Conservation (phyloP, 2,329 filamentous ascomycete species). For the Trichoderma atroviride region DNA sequence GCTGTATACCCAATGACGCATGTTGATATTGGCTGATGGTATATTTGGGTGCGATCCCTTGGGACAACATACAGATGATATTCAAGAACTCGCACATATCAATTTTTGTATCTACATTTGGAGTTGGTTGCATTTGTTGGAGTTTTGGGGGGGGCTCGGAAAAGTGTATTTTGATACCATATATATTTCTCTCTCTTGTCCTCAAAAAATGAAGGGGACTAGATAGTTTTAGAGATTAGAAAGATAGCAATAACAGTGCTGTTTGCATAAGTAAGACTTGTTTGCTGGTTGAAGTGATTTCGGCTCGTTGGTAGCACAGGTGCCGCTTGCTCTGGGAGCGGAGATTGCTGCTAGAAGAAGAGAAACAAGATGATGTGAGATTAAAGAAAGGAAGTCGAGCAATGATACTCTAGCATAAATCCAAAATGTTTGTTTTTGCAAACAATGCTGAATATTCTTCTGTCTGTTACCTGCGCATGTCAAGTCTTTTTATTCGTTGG, state of each 20-base stretch:
- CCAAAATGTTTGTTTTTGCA: neutral
- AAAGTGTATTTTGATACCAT: constrained; percentile 29
- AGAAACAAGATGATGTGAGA: neutral
- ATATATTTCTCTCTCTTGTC: constrained; percentile 26
- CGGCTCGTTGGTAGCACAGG: neutral
- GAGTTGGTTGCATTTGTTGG: constrained; percentile 11
- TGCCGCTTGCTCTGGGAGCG: neutral
- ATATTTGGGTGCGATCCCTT: neutral
- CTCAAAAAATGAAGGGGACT: constrained; percentile 29
- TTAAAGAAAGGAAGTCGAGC: neutral
- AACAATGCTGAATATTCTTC: neutral
- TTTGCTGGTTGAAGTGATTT: neutral
- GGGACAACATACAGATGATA: neutral
- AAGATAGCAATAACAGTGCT: constrained; percentile 17
- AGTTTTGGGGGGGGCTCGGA: constrained; percentile 16
- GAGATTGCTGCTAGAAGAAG: neutral
- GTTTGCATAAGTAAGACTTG: neutral
- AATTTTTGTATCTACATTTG: neutral
- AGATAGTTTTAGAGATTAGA: constrained; percentile 25
- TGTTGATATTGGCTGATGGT: neutral
- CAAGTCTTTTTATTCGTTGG: neutral
- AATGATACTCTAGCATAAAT: neutral
- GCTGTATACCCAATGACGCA: constrained; percentile 17
- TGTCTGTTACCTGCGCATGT: neutral
- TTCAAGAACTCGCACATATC: neutral